A percentile compares a stretch with the other conserved stretches of the same genome.
Conservation (phyloP, 1,284 basidiomycete genomes). For the Marasmius oreades region DNA sequence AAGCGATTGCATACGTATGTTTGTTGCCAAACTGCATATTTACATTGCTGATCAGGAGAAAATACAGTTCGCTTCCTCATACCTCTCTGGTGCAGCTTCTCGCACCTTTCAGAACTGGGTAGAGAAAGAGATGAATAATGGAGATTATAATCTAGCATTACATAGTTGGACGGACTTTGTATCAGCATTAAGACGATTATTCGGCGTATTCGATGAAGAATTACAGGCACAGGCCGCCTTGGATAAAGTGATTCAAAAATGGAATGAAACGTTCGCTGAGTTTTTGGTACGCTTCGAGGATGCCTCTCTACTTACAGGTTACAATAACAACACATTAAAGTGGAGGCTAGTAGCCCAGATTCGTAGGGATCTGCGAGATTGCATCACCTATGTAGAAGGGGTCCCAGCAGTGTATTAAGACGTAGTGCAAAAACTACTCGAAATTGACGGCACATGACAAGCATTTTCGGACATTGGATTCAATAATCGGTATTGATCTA, state of each 20-base stretch:
- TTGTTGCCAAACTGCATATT: too few species aligned
- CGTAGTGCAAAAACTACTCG: background rate
- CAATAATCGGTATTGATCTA: background rate
- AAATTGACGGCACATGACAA: too few species aligned
- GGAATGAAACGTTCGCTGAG: background rate
- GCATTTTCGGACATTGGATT: background rate
- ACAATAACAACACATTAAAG: background rate
- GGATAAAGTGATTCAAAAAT: background rate
- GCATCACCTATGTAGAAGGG: background rate
- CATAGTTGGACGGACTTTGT: too few species aligned
- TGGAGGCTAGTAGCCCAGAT: background rate
- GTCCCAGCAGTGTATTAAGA: background rate
- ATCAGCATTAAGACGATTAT: too few species aligned
- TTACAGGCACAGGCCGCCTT: too few species aligned
- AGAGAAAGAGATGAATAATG: too few species aligned
- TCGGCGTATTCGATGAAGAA: background rate
- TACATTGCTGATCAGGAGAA: too few species aligned
- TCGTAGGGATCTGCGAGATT: background rate
- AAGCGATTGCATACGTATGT: too few species aligned
- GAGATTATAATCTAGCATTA: too few species aligned
- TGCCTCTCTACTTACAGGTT: background rate
- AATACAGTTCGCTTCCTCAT: too few species aligned
- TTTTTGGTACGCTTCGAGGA: background rate
- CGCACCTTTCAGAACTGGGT: too few species aligned
- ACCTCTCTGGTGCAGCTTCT: too few species aligned